Percentiles rank a stretch among this genome's conserved stretches.
Evolutionary conservation across 805 yeast species (phyloP).

Genomic region (Naumovozyma castellii): DNA sequence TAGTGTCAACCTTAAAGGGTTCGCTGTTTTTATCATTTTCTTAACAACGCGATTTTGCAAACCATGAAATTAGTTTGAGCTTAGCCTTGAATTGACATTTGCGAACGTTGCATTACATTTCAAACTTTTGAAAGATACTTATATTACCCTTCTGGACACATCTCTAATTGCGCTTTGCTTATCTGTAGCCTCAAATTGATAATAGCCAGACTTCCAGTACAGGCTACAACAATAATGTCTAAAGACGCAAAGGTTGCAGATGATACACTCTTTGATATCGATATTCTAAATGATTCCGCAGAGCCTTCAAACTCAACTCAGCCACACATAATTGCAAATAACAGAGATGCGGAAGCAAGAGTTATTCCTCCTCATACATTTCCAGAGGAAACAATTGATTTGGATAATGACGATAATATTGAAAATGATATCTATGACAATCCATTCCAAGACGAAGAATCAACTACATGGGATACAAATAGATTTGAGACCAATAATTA

Average conservation of each 20-base stretch:
- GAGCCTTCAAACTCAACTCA: constrained; percentile 6
- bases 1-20: no score
- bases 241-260: constrained; percentile 4
- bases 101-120: no score
- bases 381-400: constrained; percentile 29
- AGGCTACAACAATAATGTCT: background rate
- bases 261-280: constrained; percentile 34
- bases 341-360: constrained; percentile 5
- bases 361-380: constrained; percentile 11
- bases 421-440: constrained; percentile 32
- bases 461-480: constrained; percentile 12
- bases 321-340: background rate
- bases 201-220: no score
- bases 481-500: constrained; percentile 4
- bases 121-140: no score
- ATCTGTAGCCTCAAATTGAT: no score
- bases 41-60: no score
- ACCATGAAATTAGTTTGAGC: no score
- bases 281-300: constrained; percentile 25
- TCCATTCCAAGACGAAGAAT: constrained; percentile 15
- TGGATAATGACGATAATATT: constrained; percentile 27
- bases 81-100: no score
- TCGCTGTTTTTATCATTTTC: no score
- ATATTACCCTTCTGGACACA: no score
- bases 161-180: no score